These are phyloP conservation scores for Fraxinus angustifolia DNA, from an alignment of 305 asterid genomes.

Conservation along the genomic window DNA sequence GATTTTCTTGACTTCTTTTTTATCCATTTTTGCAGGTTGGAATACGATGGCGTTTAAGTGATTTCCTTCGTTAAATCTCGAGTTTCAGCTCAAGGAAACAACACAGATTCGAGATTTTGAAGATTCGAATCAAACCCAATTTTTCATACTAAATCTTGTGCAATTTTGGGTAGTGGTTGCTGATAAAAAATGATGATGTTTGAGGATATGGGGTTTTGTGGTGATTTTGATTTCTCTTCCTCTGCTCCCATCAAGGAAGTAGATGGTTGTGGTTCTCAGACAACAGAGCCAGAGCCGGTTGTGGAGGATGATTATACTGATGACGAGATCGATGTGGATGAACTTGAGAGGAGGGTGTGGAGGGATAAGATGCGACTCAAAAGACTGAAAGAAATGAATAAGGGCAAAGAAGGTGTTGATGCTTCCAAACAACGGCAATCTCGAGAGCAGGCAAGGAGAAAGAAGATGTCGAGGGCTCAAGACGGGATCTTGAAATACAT, in stretches of 20 bases:
- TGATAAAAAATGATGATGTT: constrained; percentile 9
- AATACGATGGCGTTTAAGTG: not conserved
- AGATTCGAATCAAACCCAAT: not conserved
- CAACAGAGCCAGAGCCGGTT: constrained; percentile 30
- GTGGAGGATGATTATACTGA: constrained; percentile 75
- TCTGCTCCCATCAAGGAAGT: constrained; percentile 48
- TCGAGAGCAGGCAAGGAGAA: constrained; percentile 75
- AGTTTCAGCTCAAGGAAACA: not conserved
- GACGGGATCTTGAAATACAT: constrained; percentile 81
- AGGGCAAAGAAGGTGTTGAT: constrained; percentile 46
- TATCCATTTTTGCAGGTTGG: constrained; percentile 39
- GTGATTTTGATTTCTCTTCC: constrained; percentile 62
- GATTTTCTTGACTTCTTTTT: constrained; percentile 12
- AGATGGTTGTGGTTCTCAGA: constrained; percentile 31
- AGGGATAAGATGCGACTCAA: constrained; percentile 68
- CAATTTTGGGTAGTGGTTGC: not conserved
- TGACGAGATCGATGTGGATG: constrained; percentile 76
- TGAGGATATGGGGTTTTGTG: constrained; percentile 64
- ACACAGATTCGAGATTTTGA: not conserved
- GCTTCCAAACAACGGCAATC: constrained; percentile 54
- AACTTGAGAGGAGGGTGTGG: constrained; percentile 84
- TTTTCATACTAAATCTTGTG: not conserved
- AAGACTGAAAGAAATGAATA: constrained; percentile 61
- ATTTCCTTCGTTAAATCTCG: not conserved
- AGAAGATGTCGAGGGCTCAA: constrained; percentile 82